Base-by-base conservation (phyloP, 1,139 yeast genomes). In the Lodderomyces theae region DNA sequence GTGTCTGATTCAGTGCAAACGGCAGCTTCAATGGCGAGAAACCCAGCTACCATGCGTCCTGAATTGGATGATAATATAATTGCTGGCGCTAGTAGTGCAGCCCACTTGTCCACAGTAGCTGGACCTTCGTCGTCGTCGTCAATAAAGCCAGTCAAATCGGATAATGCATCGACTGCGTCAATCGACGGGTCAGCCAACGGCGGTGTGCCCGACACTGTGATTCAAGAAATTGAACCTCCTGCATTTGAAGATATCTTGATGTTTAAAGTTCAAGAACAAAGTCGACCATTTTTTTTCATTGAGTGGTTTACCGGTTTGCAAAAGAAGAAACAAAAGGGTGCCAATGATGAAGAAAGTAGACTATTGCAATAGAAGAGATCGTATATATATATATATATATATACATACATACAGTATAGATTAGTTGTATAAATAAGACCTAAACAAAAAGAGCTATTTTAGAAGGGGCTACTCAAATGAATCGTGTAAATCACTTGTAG, bases 201-300 rank as follows among this genome's bases (percentile, higher is more conserved):
- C 31, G 19, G n/a, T n/a, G n/a, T n/a, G n/a, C n/a, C 50, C 19
- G 37, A 34, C 29, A 48, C 56, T 41, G 51, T 60, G 8, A 69
- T 69, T 3, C 60, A 53, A 42, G 74, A 67, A 42, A 66, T 68
- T 38, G 69, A 69, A 42, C 74, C 74, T 13, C 74, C 74, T 3
- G 37, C 58, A 2, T 60, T 61, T 35, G 66, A 66, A 10, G 62
- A 57, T 31, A 58, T 69, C 21, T 50, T 56, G 39, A 50, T 56
- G 40, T 65, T 49, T 49, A 69, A 69, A 47, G 41, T 58, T 13
- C 38, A 46, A 3, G 55, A 63, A 45, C 41, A 40, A 18, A 24
- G 19, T 2, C 34, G 35, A 28, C 46, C 47, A 30, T 45, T 28
- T 17, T 16, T 26, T 10, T 24, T 12, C 34, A 32, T 18, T 34